Evolutionary conservation across 2,329 filamentous ascomycete species (phyloP), one percentile per base, ranked within the genome.

Genomic region (Aspergillus fischeri): DNA sequence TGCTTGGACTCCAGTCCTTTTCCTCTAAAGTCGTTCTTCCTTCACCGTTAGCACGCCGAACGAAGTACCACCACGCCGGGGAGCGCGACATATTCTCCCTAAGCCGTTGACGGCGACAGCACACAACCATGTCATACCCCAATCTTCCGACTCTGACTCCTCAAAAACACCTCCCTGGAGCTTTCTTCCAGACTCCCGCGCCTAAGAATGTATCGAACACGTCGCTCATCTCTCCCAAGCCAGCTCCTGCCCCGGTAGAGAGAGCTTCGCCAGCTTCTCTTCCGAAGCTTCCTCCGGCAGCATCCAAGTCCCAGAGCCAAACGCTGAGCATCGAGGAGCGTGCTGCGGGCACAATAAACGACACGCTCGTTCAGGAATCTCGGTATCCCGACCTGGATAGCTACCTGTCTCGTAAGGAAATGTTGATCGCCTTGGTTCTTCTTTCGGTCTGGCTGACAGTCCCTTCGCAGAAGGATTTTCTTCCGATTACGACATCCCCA

Each of bases 331-430:
- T 90, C 0, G 83, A 96, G 58, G 83, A 90, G 64, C 89, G 91
- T 74, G 94, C 91, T 21, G 91, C 92, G 49, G 83, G 82, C 63
- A 92, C 89, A 21, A 88, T 99, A 73, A 96, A 96, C 74, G 83
- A 86, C 63, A 87, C 89, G 48, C 78, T 97, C 48, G 81, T 85
- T 58, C 80, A 83, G 58, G 93, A 97, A 70, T 86, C 87, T 67
- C 86, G 85, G 69, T 99, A 91, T 70, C 92, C 92, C 6, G 91
- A 96, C 62, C 79, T 99, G 20, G 93, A 97, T 73, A 89, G 85
- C 57, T 96, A 96, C 77, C 86, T 95, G 67, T 86, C 87, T 76
- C 91, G 92, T 94, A 81, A 81, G 90, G 83, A 53, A 51, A 54
- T 42, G n/a, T n/a, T 38, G 50, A 32, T 21, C 45, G 47, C 28